A percentile compares a stretch with the other conserved stretches of the same genome.
Evolutionary conservation across 2,329 filamentous ascomycete species (phyloP).

Genomic region (Diplodia intermedia): DNA sequence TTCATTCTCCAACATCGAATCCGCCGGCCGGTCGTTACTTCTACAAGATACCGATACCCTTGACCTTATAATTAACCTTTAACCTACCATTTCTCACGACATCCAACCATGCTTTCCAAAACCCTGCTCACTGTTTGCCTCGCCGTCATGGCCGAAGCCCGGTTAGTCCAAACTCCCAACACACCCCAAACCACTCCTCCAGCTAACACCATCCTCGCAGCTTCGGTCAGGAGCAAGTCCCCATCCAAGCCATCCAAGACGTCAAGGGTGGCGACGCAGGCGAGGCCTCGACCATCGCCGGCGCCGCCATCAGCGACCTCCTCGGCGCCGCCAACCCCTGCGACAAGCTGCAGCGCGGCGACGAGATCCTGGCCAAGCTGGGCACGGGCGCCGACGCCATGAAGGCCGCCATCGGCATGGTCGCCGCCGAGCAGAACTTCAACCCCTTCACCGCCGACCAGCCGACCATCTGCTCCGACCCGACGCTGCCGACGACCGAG

Average conservation of each 20-base stretch:
- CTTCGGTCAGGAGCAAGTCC: slow-evolving; percentile 69
- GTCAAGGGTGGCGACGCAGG: slow-evolving; percentile 64
- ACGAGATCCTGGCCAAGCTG: slow-evolving; percentile 67
- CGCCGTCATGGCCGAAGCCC: slow-evolving; percentile 44
- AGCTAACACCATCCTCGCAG: slow-evolving; percentile 39
- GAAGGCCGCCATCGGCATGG: slow-evolving; percentile 66
- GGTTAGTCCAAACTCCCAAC: slow-evolving; percentile 22
- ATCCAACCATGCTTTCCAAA: slow-evolving; percentile 16
- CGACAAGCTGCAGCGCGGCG: slow-evolving; percentile 69
- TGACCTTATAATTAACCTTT: slow-evolving; percentile 37
- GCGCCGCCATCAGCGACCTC: slow-evolving; percentile 66
- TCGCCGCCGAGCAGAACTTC: slow-evolving; percentile 75
- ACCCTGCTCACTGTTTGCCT: slow-evolving; percentile 4
- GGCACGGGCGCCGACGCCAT: slow-evolving; percentile 67
- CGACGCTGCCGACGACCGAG: slow-evolving; percentile 65
- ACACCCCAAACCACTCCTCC: neutral
- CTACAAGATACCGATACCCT: slow-evolving; percentile 45
- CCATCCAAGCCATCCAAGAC: slow-evolving; percentile 62
- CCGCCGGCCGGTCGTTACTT: slow-evolving; percentile 44
- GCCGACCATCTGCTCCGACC: slow-evolving; percentile 69
- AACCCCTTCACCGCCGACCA: slow-evolving; percentile 68
- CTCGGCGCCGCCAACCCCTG: slow-evolving; percentile 71
- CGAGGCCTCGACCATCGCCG: slow-evolving; percentile 68
- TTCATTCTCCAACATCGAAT: slow-evolving; percentile 39
- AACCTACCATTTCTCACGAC: slow-evolving; percentile 29